Conservation (phyloP, 257 asterid genomes). For the Solanum pennellii region DNA sequence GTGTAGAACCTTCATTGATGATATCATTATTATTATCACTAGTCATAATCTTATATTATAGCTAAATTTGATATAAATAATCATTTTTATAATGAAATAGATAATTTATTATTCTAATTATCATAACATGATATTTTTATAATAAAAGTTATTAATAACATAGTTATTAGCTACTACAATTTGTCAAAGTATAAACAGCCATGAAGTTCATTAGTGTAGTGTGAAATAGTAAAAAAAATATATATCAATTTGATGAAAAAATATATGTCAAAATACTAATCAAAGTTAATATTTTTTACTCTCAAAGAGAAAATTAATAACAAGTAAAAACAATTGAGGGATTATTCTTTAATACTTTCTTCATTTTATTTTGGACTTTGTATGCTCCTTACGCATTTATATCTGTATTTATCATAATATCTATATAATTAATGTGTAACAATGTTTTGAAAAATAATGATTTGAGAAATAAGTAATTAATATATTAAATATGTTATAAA, state of each 20-base stretch:
- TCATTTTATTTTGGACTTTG: not conserved
- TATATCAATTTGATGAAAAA: too few species aligned
- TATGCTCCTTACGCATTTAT: not conserved
- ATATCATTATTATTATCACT: not conserved
- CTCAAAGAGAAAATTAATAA: not conserved
- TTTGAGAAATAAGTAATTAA: too few species aligned
- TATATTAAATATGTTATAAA: too few species aligned
- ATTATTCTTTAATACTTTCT: not conserved
- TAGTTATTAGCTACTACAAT: not conserved
- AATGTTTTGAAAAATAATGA: too few species aligned
- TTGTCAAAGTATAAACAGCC: not conserved
- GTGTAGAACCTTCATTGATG: not conserved
- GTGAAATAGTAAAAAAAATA: not conserved
- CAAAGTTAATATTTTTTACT: too few species aligned
- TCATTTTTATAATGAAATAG: not conserved
- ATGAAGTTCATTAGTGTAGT: not conserved
- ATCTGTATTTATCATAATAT: too few species aligned
- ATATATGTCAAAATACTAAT: too few species aligned
- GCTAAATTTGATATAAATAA: too few species aligned
- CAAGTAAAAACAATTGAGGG: not conserved
- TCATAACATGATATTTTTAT: too few species aligned
- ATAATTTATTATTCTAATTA: too few species aligned
- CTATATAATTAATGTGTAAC: too few species aligned
- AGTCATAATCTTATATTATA: not conserved
- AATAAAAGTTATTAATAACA: not conserved